A percentile compares a stretch with the other conserved stretches of the same genome.
phyloP scores from a whole-genome alignment of 257 asterid genomes.

The Petunia secreta region DNA sequence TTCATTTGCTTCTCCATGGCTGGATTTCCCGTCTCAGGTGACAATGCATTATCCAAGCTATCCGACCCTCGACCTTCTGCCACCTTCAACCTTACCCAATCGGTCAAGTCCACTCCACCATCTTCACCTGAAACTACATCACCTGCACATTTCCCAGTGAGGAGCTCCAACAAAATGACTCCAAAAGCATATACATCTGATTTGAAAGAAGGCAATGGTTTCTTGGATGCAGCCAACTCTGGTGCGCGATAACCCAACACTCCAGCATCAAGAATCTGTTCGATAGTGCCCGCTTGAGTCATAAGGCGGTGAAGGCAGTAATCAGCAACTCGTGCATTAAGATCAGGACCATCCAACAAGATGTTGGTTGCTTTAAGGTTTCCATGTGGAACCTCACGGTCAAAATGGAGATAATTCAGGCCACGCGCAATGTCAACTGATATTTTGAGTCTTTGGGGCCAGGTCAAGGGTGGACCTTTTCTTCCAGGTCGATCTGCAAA shows the following conservation, averaged over 20 bases:
- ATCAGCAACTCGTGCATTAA: conserved; percentile 83
- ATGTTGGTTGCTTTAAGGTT: conserved; percentile 90
- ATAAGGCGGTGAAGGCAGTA: conserved; percentile 96
- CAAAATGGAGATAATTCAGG: conserved; percentile 98
- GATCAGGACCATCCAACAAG: conserved; percentile 82
- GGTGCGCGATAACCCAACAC: conserved; percentile 96
- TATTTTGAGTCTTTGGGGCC: conserved; percentile 91
- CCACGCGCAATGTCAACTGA: conserved; percentile 98
- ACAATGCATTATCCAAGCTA: conserved; percentile 70
- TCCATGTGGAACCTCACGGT: conserved; percentile 94
- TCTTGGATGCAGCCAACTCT: conserved; percentile 80
- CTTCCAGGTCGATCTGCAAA: conserved; percentile 90
- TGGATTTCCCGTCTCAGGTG: conserved; percentile 57
- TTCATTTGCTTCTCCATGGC: conserved; percentile 81
- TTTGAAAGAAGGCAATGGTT: conserved; percentile 89
- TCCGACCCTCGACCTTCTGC: conserved; percentile 78
- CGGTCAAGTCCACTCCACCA: conserved; percentile 86
- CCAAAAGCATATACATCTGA: conserved; percentile 95
- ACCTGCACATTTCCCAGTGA: conserved; percentile 94
- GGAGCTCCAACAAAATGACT: conserved; percentile 76
- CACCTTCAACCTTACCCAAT: conserved; percentile 92
- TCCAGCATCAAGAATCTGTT: conserved; percentile 94
- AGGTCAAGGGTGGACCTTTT: conserved; percentile 73
- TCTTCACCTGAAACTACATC: conserved; percentile 90
- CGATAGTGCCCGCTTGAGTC: conserved; percentile 91